These are phyloP conservation scores for Crithidia brevicula DNA, from an alignment of 208 protist species.

Conservation along the genomic window DNA sequence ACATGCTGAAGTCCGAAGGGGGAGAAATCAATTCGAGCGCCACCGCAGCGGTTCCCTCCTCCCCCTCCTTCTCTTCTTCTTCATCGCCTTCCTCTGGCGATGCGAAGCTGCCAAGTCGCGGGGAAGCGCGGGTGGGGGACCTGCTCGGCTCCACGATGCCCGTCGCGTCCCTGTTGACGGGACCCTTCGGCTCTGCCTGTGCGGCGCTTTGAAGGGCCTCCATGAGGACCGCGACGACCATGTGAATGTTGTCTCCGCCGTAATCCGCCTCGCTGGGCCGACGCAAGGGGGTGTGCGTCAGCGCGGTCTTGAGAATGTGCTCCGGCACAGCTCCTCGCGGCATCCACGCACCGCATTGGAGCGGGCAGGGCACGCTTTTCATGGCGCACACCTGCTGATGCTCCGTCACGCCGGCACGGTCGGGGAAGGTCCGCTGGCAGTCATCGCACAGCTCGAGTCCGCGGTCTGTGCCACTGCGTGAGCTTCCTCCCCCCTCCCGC, in stretches of 20 bases:
- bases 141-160: not conserved
- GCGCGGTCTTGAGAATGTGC: constrained; percentile 32
- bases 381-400: constrained; percentile 29
- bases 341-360: constrained; percentile 35
- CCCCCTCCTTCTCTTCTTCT: not conserved
- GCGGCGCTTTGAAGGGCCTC: constrained; percentile 27
- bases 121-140: constrained; percentile 5
- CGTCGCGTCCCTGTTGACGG: not conserved
- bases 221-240: constrained; percentile 43
- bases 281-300: constrained; percentile 26
- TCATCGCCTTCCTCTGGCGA: not conserved
- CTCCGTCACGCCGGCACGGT: constrained; percentile 10
- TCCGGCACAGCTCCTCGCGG: constrained; percentile 27
- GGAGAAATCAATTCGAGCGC: too few relatives aligned
- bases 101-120: constrained; percentile 5
- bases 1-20: too few relatives aligned
- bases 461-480: not conserved
- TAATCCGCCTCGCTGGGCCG: constrained; percentile 26
- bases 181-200: not conserved
- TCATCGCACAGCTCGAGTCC: constrained; percentile 9
- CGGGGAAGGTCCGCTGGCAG: constrained; percentile 18
- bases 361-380: constrained; percentile 35
- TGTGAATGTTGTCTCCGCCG: constrained; percentile 35
- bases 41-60: not conserved
- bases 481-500: constrained; percentile 7